Evolutionary conservation across 73 alveolate species (phyloP).

Genomic region (Symbiodinium natans): DNA sequence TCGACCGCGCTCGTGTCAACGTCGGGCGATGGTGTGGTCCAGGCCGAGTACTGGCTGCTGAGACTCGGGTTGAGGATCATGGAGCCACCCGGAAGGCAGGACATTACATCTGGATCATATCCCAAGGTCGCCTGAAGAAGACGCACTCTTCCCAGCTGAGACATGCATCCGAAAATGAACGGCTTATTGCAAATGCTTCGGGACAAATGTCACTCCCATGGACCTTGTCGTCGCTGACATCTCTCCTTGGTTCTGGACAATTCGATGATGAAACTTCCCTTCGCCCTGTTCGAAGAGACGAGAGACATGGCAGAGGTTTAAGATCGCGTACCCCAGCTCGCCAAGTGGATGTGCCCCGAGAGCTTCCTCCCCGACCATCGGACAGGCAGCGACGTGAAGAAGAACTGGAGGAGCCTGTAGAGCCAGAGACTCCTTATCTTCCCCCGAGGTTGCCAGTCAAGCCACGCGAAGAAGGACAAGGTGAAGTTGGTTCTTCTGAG

Average conservation of each 20-base stretch:
- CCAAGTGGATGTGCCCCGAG: too few relatives aligned
- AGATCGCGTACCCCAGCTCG: too few relatives aligned
- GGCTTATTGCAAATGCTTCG: neutral
- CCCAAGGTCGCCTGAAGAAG: neutral
- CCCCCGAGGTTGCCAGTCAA: neutral
- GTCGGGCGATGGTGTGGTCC: neutral
- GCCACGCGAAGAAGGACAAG: too few relatives aligned
- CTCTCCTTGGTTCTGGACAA: neutral
- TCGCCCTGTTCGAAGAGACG: too few relatives aligned
- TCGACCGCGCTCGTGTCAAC: neutral
- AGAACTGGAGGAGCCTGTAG: too few relatives aligned
- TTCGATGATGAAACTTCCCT: too few relatives aligned
- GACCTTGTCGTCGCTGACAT: neutral
- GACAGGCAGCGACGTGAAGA: neutral
- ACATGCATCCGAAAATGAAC: neutral
- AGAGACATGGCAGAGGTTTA: too few relatives aligned
- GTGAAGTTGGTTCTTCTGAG: neutral
- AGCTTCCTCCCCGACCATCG: too few relatives aligned
- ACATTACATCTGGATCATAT: neutral
- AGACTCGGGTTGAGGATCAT: neutral
- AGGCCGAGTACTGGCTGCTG: neutral
- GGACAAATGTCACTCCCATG: neutral
- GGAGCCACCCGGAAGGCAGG: neutral
- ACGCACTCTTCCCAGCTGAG: neutral
- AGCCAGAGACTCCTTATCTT: neutral